Evolutionary conservation across 805 yeast species (phyloP).

Genomic region (Metschnikowia gelsemii): DNA sequence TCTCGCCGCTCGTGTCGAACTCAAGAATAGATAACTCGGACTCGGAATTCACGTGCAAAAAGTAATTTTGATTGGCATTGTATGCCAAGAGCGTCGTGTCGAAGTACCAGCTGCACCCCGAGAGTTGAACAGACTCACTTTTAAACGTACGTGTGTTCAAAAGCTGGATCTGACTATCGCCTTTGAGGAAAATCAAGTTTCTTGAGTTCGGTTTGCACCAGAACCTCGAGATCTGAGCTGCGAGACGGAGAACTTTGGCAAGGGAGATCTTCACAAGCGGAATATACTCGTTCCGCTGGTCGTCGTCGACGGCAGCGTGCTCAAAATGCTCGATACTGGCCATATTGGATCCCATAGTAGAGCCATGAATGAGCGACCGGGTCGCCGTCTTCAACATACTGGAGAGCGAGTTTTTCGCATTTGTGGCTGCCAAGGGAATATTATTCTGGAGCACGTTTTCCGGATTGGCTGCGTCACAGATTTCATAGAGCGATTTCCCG

Average conservation of each 20-base stretch:
- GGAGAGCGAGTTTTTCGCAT: slow-evolving; percentile 28
- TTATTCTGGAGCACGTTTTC: slow-evolving; percentile 36
- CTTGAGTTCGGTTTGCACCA: slow-evolving; percentile 44
- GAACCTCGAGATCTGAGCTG: slow-evolving; percentile 29
- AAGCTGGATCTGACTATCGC: slow-evolving; percentile 30
- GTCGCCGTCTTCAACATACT: slow-evolving; percentile 34
- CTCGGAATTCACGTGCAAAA: slow-evolving; percentile 29
- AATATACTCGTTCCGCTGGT: slow-evolving; percentile 26
- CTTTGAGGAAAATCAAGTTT: slow-evolving; percentile 33
- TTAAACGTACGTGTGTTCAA: slow-evolving; percentile 34
- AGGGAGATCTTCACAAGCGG: slow-evolving; percentile 31
- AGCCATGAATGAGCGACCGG: slow-evolving; percentile 31
- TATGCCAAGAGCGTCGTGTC: slow-evolving; percentile 26
- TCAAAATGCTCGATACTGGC: slow-evolving; percentile 38
- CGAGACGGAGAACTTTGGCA: slow-evolving; percentile 34
- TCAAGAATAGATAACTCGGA: slow-evolving; percentile 27
- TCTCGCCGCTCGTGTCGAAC: slow-evolving; percentile 11
- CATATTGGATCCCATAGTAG: slow-evolving; percentile 21
- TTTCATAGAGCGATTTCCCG: slow-evolving; percentile 34
- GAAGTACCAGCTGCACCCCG: slow-evolving; percentile 32
- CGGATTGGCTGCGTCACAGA: slow-evolving; percentile 24
- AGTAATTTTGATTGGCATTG: slow-evolving; percentile 27
- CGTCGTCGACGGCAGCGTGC: slow-evolving; percentile 33
- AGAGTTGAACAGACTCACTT: slow-evolving; percentile 27
- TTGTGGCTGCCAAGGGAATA: slow-evolving; percentile 31